A percentile compares a stretch with the other conserved stretches of the same genome.
Conservation (phyloP, 495 filamentous ascomycete genomes). For the Chlorociboria aeruginascens region DNA sequence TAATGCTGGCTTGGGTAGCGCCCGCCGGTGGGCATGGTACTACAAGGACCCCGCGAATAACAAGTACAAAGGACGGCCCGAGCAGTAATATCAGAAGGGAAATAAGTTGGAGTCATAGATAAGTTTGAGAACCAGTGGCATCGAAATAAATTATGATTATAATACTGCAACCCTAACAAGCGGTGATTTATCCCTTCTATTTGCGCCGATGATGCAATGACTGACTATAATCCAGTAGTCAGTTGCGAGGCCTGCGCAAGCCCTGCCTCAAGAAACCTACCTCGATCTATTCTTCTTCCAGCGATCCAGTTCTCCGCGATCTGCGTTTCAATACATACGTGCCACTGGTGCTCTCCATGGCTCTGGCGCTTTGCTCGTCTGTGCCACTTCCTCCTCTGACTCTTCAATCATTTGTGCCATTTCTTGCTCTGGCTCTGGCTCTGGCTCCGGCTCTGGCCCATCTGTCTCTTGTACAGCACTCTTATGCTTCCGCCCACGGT, state of each 20-base stretch:
- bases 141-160: too few species aligned
- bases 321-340: constrained; percentile 6
- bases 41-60: constrained; percentile 10
- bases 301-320: constrained; percentile 4
- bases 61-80: too few species aligned
- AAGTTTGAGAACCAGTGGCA: too few species aligned
- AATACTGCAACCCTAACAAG: too few species aligned
- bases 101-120: too few species aligned
- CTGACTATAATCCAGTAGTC: too few species aligned
- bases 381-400: constrained; percentile 2
- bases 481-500: too few species aligned
- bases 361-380: constrained; percentile 3
- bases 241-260: too few species aligned
- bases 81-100: too few species aligned
- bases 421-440: not conserved
- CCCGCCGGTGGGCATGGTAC: constrained; percentile 16
- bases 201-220: too few species aligned
- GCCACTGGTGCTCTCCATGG: constrained; percentile 11
- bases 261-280: too few species aligned
- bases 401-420: not conserved
- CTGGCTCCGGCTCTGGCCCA: not conserved
- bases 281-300: constrained; percentile 4
- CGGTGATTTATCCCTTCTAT: too few species aligned
- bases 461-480: constrained; percentile 6
- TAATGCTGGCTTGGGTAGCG: not conserved